Evolutionary conservation across 2,329 filamentous ascomycete genomes (phyloP), one percentile per base, ranked within the genome.

Genomic region (Monosporascus sp.): DNA sequence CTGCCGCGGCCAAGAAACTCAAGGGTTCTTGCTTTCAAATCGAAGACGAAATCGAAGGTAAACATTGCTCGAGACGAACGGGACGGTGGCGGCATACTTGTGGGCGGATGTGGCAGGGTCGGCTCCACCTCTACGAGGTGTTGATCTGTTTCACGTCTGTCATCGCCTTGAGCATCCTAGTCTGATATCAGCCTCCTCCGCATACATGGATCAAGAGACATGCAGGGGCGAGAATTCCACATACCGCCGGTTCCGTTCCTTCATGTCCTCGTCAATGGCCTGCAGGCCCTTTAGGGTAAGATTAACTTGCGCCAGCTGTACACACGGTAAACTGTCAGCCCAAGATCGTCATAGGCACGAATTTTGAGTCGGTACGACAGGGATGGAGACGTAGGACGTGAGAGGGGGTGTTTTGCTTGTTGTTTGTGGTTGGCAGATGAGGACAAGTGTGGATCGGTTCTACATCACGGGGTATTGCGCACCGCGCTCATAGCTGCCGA

Each of bases 401-500:
- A 57, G 62, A 59, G 56, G 51, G 51, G 54, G 52, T 52, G 50
- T 51, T 44, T 39, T 49, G 36, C 22, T n/a, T 25, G 15, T 15
- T 25, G 53, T 50, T 54, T 60, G 62, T 58, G 54, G 62, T 60
- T 63, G 61, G 61, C 59, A 66, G 63, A 27, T 27, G 24, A 25
- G 42, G 25, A 44, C n/a, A 24, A 15, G 15, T 14, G 24, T 46
- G 52, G 46, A 59, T 53, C 54, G 58, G 63, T 68, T 67, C 63
- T 65, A 69, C 68, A 68, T 74, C 70, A 74, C 71, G 71, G 76
- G 76, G 72, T 69, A 71, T 65, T 74, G 65, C 83, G 78, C 80
- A 86, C 83, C 82, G 80, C 82, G 74, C 83, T 82, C 72, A 86
- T 76, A 71, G 83, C 83, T 68, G 77, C 74, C 67, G 83, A 85